Evolutionary conservation across 2,329 filamentous ascomycete species (phyloP).

Genomic region (Cladobotryum protrusum): DNA sequence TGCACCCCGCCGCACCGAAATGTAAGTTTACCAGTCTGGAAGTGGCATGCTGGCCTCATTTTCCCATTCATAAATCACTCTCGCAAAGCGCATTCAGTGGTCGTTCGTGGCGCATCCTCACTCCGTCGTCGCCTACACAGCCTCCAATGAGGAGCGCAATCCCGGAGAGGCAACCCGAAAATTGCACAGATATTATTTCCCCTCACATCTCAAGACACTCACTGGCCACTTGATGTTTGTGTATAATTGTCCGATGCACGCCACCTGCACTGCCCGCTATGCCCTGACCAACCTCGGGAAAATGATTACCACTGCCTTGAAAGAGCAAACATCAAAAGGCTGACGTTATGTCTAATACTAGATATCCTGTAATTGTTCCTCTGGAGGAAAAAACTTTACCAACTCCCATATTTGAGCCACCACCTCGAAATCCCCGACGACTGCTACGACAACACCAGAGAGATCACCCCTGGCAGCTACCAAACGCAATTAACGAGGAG

Average conservation of each 20-base stretch:
- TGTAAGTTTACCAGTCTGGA: too few species aligned
- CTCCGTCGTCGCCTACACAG: too few species aligned
- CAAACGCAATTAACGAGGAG: conserved; percentile 48
- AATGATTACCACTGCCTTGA: not conserved
- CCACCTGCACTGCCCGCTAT: conserved; percentile 9
- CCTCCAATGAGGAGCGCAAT: too few species aligned
- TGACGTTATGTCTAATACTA: conserved; percentile 7
- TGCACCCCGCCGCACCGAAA: too few species aligned
- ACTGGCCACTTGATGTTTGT: not conserved
- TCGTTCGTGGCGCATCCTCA: too few species aligned
- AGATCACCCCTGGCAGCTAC: conserved; percentile 24
- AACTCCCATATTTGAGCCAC: conserved; percentile 26
- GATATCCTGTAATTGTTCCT: not conserved
- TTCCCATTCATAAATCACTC: too few species aligned
- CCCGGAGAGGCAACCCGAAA: too few species aligned
- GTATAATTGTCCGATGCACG: not conserved
- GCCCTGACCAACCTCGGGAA: not conserved
- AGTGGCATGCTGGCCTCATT: too few species aligned
- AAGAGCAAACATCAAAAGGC: not conserved
- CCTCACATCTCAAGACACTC: too few species aligned
- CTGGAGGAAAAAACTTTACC: conserved; percentile 1
- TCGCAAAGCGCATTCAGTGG: too few species aligned
- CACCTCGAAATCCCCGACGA: conserved; percentile 31
- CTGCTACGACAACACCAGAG: conserved; percentile 16
- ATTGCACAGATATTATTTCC: not conserved